Evolutionary conservation across 202 grass and related monocot species (phyloP).

Genomic region (Cymbopogon flexuosus): DNA sequence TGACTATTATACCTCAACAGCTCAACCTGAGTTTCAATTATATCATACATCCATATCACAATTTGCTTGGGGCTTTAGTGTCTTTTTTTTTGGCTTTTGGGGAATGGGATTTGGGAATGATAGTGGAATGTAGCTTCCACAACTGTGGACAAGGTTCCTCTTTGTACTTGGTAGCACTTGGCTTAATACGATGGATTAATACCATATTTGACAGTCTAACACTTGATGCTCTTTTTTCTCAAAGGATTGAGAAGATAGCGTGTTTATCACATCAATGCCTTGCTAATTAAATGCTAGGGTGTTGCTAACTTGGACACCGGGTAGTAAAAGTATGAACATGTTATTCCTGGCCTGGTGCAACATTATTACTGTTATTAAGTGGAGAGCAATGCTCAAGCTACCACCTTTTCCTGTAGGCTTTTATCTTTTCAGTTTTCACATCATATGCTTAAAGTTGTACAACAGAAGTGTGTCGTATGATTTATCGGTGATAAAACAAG

Average conservation of each 20-base stretch:
- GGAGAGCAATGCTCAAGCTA: conserved; percentile 8
- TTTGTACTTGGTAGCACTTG: not conserved
- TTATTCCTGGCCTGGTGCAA: not conserved
- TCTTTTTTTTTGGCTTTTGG: not conserved
- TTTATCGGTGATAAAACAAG: not conserved
- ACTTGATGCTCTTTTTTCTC: not conserved
- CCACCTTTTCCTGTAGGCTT: not conserved
- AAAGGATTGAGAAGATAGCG: not conserved
- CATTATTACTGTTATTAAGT: conserved; percentile 6
- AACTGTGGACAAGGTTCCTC: not conserved
- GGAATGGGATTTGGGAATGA: not conserved
- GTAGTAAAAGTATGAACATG: not conserved
- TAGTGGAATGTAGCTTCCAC: conserved; percentile 11
- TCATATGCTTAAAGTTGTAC: not conserved
- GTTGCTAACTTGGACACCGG: not conserved
- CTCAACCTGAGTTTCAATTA: not conserved
- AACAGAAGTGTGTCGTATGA: not conserved
- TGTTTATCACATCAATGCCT: not conserved
- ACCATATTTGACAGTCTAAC: not conserved
- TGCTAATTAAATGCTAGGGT: conserved; percentile 15
- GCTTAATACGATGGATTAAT: not conserved
- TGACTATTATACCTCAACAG: not conserved
- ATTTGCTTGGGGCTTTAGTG: not conserved
- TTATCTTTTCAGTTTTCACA: not conserved
- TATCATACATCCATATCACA: not conserved